phyloP scores from a whole-genome alignment of 768 basidiomycete genomes.

The Neoboletus brunneissimus region DNA sequence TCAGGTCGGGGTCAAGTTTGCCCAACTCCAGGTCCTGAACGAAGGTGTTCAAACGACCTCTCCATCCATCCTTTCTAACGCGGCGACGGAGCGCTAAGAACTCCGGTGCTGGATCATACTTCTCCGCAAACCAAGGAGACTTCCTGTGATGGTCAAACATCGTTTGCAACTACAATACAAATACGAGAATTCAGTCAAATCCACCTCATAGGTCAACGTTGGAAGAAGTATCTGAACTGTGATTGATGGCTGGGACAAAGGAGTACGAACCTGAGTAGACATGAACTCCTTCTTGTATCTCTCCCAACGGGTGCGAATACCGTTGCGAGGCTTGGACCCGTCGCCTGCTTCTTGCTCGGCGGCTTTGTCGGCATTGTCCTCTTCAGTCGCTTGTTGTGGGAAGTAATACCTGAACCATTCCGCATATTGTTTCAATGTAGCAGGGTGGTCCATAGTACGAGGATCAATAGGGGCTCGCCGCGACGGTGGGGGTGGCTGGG shows the following conservation, averaged over 20 bases:
- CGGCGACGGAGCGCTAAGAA: constrained; percentile 69
- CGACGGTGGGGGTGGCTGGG: constrained; percentile 42
- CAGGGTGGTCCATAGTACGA: constrained; percentile 78
- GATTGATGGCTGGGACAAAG: constrained; percentile 12
- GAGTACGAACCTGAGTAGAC: constrained; percentile 73
- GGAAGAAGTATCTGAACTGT: constrained; percentile 15
- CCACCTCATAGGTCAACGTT: constrained; percentile 3
- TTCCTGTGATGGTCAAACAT: constrained; percentile 95
- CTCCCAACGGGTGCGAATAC: constrained; percentile 83
- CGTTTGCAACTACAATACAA: constrained; percentile 78
- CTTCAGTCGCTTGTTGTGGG: constrained; percentile 74
- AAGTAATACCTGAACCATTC: constrained; percentile 83
- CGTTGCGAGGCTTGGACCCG: constrained; percentile 79
- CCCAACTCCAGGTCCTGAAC: constrained; percentile 79
- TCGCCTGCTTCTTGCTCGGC: constrained; percentile 82
- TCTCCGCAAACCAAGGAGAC: constrained; percentile 97
- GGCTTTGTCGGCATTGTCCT: constrained; percentile 80
- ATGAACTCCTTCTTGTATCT: constrained; percentile 92
- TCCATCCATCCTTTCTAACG: constrained; percentile 84
- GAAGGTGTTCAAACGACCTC: constrained; percentile 67
- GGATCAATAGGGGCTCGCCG: constrained; percentile 75
- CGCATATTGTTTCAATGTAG: constrained; percentile 77
- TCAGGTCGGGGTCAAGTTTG: constrained; percentile 77
- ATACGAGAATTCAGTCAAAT: constrained; percentile 28
- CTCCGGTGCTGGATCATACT: constrained; percentile 81